These are phyloP conservation scores for Bifiguratus adelaidae DNA, from an alignment of 192 early-diverging fungal species.

Conservation along the genomic window DNA sequence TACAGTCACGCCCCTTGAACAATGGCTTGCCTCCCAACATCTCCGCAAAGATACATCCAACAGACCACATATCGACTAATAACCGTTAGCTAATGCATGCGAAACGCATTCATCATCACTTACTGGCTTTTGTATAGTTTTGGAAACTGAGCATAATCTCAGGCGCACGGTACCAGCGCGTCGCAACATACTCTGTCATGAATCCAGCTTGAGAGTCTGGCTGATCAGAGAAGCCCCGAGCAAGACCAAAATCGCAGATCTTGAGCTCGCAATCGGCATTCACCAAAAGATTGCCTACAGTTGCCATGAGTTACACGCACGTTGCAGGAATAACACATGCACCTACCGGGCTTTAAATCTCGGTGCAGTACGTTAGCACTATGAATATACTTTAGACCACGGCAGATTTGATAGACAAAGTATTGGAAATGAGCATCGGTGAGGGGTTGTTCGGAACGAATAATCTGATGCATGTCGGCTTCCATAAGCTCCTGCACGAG, in stretches of 20 bases:
- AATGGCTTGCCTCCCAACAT: slow-evolving; percentile 70
- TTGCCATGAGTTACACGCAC: not conserved
- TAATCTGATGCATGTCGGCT: slow-evolving; percentile 84
- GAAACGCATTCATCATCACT: slow-evolving; percentile 1
- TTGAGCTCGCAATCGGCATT: slow-evolving; percentile 87
- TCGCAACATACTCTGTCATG: slow-evolving; percentile 95
- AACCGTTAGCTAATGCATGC: not conserved
- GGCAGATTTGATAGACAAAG: slow-evolving; percentile 82
- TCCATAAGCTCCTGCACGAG: slow-evolving; percentile 75
- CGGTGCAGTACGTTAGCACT: slow-evolving; percentile 86
- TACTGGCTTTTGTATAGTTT: slow-evolving; percentile 84
- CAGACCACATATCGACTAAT: slow-evolving; percentile 78
- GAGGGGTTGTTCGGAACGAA: slow-evolving; percentile 65
- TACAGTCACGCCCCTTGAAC: slow-evolving; percentile 80
- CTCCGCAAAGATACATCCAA: slow-evolving; percentile 94
- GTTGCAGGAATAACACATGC: not conserved
- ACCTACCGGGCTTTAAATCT: slow-evolving; percentile 76
- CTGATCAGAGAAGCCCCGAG: slow-evolving; percentile 66
- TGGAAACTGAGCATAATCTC: slow-evolving; percentile 88
- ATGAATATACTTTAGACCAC: slow-evolving; percentile 90
- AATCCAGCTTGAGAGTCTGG: slow-evolving; percentile 54
- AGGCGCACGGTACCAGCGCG: slow-evolving; percentile 91
- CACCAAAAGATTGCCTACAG: slow-evolving; percentile 64
- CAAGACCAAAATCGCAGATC: slow-evolving; percentile 95
- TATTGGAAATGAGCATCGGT: slow-evolving; percentile 87